Base-by-base conservation (phyloP, 2,329 filamentous ascomycete genomes). In the Dactylellina haptotyla region DNA sequence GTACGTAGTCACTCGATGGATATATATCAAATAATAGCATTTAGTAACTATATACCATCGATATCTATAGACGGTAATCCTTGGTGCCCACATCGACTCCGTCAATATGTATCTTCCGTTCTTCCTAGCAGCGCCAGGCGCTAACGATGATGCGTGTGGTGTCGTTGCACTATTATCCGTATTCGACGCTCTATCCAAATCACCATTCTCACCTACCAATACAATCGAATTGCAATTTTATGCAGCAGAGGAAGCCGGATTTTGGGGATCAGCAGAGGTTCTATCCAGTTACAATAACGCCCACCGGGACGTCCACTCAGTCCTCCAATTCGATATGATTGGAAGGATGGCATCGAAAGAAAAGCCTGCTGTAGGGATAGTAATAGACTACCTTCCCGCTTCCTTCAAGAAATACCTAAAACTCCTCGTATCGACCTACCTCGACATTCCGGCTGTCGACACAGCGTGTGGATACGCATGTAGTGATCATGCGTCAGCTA, bases 171-270 rank as follows among this genome's bases (percentile, higher is more conserved):
- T 96, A 77, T 86, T 97, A 61, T 73, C 69, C 1, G 43, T 54
- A 1, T 62, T 73, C 25, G 16, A 39, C 6, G n/a, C 32, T 1
- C 23, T 65, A 12, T 16, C 30, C 8, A 30, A 12, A 34, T 53
- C 54, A 9, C 2, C 26, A 18, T 8, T 16, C 37, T 23, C 6
- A 82, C 90, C 92, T 3, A 86, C 97, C 79, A 97, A 97, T 83
- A 97, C 93, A 0, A 84, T 98, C 76, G 94, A 98, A 83, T 97
- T 97, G 81, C 93, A 97, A 82, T 96, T 92, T 91, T 96, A 96
- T 83, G 91, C 89, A 37, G 92, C 92, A 9, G 93, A 96, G 80
- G 92, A 96, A 81, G 92, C 89, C 50, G 92, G 93, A 25, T 84
- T 97, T 43, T 85, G 96, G 2, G 93, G 92, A 67, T 75, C 70